A percentile compares a stretch with the other conserved stretches of the same genome.
Evolutionary conservation across 805 yeast genomes (phyloP).

Genomic region (Maudiozyma pseudohumilis): DNA sequence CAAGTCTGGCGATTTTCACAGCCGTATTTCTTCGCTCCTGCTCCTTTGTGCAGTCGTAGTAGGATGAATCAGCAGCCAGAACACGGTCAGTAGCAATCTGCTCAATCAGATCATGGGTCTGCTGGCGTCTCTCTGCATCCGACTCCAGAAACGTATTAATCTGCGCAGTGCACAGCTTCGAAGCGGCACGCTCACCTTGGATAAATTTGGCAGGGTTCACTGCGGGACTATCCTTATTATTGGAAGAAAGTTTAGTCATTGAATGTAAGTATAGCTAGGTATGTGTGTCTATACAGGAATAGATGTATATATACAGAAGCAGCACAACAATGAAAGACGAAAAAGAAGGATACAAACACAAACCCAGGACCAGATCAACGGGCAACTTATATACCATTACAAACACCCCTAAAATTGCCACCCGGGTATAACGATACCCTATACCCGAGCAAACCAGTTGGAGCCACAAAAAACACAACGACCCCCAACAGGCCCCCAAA

Average conservation of each 20-base stretch:
- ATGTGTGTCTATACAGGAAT: no score
- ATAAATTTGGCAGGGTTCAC: conserved; percentile 25
- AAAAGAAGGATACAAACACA: no score
- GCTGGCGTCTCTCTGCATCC: conserved; percentile 34
- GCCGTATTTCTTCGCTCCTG: conserved; percentile 55
- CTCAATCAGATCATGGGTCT: conserved; percentile 41
- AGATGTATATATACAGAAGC: no score
- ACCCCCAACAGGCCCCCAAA: no score
- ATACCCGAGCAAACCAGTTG: no score
- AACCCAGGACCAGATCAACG: no score
- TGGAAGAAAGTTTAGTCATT: conserved; percentile 25
- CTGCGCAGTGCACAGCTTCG: conserved; percentile 35
- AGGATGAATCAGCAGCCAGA: conserved; percentile 41
- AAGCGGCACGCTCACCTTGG: conserved; percentile 36
- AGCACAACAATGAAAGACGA: no score
- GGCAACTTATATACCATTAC: no score
- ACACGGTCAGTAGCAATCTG: conserved; percentile 63
- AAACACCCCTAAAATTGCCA: no score
- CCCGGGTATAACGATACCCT: no score
- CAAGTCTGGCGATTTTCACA: conserved; percentile 48
- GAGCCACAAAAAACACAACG: no score
- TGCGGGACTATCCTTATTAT: conserved; percentile 13
- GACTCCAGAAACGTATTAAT: conserved; percentile 52
- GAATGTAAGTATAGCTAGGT: no score
- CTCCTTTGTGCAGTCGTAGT: conserved; percentile 48